Percentiles rank a stretch among this genome's conserved stretches.
Evolutionary conservation across 305 asterid species (phyloP).

Genomic region (Striga hermonthica): DNA sequence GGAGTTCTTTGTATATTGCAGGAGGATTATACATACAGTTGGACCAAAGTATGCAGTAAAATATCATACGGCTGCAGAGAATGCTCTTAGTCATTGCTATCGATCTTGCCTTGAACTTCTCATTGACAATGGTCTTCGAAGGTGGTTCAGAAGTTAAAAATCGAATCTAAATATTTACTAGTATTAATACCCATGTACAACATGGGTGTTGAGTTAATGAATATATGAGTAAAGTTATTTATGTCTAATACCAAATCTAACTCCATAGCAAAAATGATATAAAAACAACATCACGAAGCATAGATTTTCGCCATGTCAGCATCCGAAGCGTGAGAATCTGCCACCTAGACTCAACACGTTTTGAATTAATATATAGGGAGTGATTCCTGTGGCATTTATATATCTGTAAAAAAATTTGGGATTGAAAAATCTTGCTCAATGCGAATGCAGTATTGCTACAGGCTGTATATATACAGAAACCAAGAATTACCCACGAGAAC

Average conservation of each 20-base stretch:
- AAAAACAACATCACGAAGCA: no score
- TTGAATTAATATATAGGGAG: no score
- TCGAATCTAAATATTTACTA: conserved; percentile 23
- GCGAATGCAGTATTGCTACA: conserved; percentile 64
- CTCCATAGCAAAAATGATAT: no score
- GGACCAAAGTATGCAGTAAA: conserved; percentile 92
- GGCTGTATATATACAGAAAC: conserved; percentile 85
- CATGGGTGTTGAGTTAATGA: no score
- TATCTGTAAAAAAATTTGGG: conserved; percentile 29
- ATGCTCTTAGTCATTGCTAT: conserved; percentile 91
- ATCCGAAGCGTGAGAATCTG: no score
- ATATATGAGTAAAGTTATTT: no score
- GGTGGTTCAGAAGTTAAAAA: conserved; percentile 45
- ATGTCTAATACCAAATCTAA: no score
- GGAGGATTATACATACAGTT: conserved; percentile 89
- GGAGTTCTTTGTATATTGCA: conserved; percentile 40
- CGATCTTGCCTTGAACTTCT: conserved; percentile 91
- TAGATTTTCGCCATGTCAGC: no score
- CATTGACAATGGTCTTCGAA: conserved; percentile 69
- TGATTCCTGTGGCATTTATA: conserved; percentile 19
- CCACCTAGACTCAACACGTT: no score
- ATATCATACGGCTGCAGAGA: conserved; percentile 93
- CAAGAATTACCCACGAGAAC: conserved; percentile 88
- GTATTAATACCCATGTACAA: background rate
- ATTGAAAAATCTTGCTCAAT: conserved; percentile 28